Evolutionary conservation across 495 filamentous ascomycete genomes (phyloP).

Genomic region (Ramalina intermedia): DNA sequence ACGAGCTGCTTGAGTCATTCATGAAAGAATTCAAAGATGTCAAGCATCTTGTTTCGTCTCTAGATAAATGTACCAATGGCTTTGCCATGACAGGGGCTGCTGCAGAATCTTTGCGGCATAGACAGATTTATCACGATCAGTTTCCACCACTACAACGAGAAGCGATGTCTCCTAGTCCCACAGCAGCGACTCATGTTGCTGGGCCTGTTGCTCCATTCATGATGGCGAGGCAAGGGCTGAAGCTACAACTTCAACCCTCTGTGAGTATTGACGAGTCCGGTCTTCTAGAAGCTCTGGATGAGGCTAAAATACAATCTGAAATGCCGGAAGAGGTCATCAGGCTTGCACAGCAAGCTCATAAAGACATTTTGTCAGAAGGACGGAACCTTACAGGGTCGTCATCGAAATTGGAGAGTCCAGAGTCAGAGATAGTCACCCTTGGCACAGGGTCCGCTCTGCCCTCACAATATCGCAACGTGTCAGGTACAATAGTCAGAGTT

Average conservation of each 20-base stretch:
- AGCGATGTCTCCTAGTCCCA: constrained; percentile 29
- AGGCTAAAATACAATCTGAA: constrained; percentile 21
- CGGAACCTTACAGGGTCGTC: constrained; percentile 22
- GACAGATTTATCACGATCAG: constrained; percentile 50
- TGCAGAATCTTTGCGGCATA: constrained; percentile 45
- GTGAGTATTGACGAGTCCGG: constrained; percentile 36
- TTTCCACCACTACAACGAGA: constrained; percentile 52
- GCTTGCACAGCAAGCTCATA: constrained; percentile 33
- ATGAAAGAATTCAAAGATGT: constrained; percentile 43
- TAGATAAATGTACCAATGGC: constrained; percentile 56
- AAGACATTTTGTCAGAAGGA: constrained; percentile 23
- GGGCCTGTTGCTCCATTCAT: constrained; percentile 13
- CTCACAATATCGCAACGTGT: constrained; percentile 91
- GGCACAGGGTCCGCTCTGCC: constrained; percentile 83
- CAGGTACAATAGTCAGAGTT: constrained; percentile 66
- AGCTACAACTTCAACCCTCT: constrained; percentile 50
- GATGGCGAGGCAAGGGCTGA: constrained; percentile 32
- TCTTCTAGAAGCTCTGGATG: constrained; percentile 39
- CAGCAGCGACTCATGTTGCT: neutral
- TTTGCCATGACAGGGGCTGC: constrained; percentile 52
- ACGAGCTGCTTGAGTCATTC: constrained; percentile 50
- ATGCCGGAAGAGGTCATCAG: constrained; percentile 31
- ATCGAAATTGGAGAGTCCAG: constrained; percentile 45
- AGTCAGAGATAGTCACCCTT: constrained; percentile 71
- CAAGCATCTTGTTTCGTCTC: constrained; percentile 62